Percentiles rank a stretch among this genome's conserved stretches.
These are phyloP conservation scores for Lentinula sp. DNA, from an alignment of 768 basidiomycete genomes.

Conservation along the genomic window DNA sequence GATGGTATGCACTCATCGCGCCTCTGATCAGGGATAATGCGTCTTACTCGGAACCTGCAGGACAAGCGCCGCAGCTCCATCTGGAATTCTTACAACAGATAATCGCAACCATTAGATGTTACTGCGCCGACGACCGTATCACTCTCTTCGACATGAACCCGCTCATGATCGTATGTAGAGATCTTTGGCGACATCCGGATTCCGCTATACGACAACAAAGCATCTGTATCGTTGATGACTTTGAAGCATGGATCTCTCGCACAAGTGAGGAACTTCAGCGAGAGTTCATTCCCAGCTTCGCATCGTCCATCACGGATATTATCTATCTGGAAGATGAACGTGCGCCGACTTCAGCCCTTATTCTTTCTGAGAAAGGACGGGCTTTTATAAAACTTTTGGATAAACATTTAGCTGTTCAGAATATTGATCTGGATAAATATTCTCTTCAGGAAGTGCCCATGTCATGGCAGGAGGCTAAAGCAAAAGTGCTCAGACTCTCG, in stretches of 20 bases:
- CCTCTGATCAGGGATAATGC: neutral
- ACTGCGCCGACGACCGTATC: constrained; percentile 1
- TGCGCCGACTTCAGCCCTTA: neutral
- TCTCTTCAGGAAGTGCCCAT: constrained; percentile 4
- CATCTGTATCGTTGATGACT: neutral
- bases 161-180: neutral
- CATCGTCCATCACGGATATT: constrained; percentile 1
- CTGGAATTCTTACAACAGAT: neutral
- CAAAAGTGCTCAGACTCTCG: neutral
- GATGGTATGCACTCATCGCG: constrained; percentile 1
- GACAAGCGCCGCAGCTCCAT: neutral
- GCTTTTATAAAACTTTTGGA: neutral
- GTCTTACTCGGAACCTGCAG: neutral
- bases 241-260: constrained; percentile 2
- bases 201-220: neutral
- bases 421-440: constrained; percentile 4
- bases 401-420: neutral
- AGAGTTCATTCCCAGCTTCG: constrained; percentile 6
- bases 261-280: constrained; percentile 1
- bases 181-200: constrained; percentile 4
- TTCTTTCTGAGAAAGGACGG: constrained; percentile 1
- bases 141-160: constrained; percentile 5
- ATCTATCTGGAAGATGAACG: constrained; percentile 4
- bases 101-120: neutral
- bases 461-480: constrained; percentile 5